Evolutionary conservation across 805 yeast species (phyloP).

Genomic region (Pichia cephalocereana): DNA sequence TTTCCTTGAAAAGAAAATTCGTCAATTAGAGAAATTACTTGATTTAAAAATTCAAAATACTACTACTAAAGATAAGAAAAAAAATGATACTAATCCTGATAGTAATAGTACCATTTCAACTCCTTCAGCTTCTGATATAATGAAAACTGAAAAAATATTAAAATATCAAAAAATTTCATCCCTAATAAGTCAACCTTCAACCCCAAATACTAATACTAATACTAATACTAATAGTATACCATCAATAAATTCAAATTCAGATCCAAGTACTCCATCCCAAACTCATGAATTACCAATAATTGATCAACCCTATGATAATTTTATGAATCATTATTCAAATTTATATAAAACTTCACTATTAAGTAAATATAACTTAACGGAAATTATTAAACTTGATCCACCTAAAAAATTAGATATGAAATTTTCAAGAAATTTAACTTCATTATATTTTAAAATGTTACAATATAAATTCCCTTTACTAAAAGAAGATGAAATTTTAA

Average conservation of each 20-base stretch:
- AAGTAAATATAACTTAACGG: slow-evolving; percentile 38
- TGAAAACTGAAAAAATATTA: slow-evolving; percentile 9
- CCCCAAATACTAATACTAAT: background rate
- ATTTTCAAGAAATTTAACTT: slow-evolving; percentile 40
- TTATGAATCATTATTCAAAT: slow-evolving; percentile 11
- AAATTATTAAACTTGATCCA: slow-evolving; percentile 39
- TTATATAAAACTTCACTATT: slow-evolving; percentile 20
- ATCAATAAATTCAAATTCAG: background rate
- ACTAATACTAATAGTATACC: background rate
- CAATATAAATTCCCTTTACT: slow-evolving; percentile 51
- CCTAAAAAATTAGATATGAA: slow-evolving; percentile 42
- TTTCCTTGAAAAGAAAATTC: slow-evolving; percentile 46
- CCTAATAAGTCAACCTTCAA: slow-evolving; percentile 5
- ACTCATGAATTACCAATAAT: slow-evolving; percentile 1
- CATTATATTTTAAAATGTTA: slow-evolving; percentile 45
- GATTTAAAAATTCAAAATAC: slow-evolving; percentile 16
- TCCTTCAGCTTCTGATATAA: background rate
- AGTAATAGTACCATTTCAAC: background rate
- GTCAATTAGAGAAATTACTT: slow-evolving; percentile 39
- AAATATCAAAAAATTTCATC: slow-evolving; percentile 24
- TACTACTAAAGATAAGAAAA: background rate
- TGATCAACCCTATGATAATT: slow-evolving; percentile 15
- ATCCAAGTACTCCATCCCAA: background rate
- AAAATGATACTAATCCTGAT: background rate
- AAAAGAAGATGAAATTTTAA: slow-evolving; percentile 41